Evolutionary conservation across 345 rosid genomes (phyloP).

Genomic region (Salix viminalis): DNA sequence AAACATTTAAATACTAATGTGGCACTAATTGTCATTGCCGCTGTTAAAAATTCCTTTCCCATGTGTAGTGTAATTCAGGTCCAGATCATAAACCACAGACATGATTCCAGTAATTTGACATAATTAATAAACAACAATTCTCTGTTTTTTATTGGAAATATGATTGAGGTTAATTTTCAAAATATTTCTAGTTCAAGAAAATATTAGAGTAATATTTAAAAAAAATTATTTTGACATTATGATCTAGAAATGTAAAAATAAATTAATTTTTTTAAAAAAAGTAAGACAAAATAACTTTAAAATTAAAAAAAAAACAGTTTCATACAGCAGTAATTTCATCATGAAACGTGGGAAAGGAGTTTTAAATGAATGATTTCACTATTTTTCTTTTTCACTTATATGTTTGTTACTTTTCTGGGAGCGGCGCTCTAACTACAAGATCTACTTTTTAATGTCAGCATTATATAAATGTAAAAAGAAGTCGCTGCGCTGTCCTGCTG

Average conservation of each 20-base stretch:
- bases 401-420: not conserved
- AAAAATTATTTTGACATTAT: too few relatives aligned
- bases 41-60: not conserved
- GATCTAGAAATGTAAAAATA: too few relatives aligned
- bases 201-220: too few relatives aligned
- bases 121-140: not conserved
- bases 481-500: constrained; percentile 13
- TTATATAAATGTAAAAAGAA: not conserved
- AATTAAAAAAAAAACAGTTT: too few relatives aligned
- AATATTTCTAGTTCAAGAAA: too few relatives aligned
- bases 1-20: not conserved
- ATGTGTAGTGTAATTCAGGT: not conserved
- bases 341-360: not conserved
- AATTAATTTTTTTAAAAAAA: too few relatives aligned
- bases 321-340: not conserved
- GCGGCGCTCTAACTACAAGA: not conserved
- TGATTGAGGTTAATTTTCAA: too few relatives aligned
- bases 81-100: not conserved
- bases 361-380: too few relatives aligned
- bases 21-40: not conserved
- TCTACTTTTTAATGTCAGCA: constrained; percentile 3
- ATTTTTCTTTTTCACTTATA: not conserved
- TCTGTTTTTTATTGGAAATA: not conserved
- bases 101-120: not conserved
- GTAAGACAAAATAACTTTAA: too few relatives aligned